Evolutionary conservation across 2,329 filamentous ascomycete genomes (phyloP).

Genomic region (Aureobasidium melanogenum): DNA sequence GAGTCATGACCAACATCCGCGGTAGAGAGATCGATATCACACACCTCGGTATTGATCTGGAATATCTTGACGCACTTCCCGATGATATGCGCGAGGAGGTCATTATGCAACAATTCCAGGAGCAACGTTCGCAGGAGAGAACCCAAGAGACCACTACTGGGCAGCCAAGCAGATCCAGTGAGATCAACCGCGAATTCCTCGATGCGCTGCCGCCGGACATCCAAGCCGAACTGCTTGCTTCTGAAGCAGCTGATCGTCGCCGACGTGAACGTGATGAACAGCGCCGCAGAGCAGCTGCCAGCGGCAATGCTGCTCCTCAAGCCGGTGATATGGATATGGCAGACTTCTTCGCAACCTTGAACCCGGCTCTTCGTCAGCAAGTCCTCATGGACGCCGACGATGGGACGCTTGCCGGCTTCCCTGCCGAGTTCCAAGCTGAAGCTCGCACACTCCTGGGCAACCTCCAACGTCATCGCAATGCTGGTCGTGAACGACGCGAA

Average conservation of each 20-base stretch:
- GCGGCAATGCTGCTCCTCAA: slow-evolving; percentile 42
- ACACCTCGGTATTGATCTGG: slow-evolving; percentile 83
- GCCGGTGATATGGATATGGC: slow-evolving; percentile 80
- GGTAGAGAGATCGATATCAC: slow-evolving; percentile 90
- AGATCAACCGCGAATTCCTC: slow-evolving; percentile 88
- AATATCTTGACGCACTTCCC: slow-evolving; percentile 93
- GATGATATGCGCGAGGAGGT: slow-evolving; percentile 96
- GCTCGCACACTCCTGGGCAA: slow-evolving; percentile 61
- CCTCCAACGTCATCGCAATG: slow-evolving; percentile 25
- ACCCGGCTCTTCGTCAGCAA: slow-evolving; percentile 73
- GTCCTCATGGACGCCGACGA: slow-evolving; percentile 89
- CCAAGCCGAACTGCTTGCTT: slow-evolving; percentile 79
- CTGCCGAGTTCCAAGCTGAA: slow-evolving; percentile 77
- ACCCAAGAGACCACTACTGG: slow-evolving; percentile 54
- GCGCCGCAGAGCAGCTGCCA: slow-evolving; percentile 55
- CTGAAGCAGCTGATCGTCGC: slow-evolving; percentile 81
- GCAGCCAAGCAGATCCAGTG: slow-evolving; percentile 50
- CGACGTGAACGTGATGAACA: slow-evolving; percentile 77
- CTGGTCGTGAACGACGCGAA: slow-evolving; percentile 1
- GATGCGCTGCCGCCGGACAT: slow-evolving; percentile 87
- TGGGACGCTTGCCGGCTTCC: slow-evolving; percentile 73
- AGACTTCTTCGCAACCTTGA: slow-evolving; percentile 84
- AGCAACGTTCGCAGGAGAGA: slow-evolving; percentile 64
- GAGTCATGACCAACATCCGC: slow-evolving; percentile 74
- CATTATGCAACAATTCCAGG: slow-evolving; percentile 79